These are phyloP conservation scores for Candida insectalens DNA, from an alignment of 805 yeast species.

Conservation along the genomic window DNA sequence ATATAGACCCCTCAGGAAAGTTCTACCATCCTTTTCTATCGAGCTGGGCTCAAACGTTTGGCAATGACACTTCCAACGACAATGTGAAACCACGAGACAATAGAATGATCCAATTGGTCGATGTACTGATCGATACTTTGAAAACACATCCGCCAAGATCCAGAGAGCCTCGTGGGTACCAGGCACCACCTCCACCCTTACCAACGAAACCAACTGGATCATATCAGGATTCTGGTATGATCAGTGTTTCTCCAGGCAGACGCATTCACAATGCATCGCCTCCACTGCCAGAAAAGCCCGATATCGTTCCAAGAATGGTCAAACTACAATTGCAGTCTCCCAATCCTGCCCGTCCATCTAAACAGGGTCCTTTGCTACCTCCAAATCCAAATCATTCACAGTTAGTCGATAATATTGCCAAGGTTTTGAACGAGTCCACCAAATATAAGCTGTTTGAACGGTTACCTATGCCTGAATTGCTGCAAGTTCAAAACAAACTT, in stretches of 20 bases:
- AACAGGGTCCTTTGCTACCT: constrained; percentile 18
- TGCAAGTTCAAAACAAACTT: constrained; percentile 11
- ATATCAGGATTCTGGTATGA: too few relatives aligned
- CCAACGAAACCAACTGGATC: too few relatives aligned
- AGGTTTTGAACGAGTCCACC: constrained; percentile 4
- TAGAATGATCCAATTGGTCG: constrained; percentile 17
- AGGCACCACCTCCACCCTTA: constrained; percentile 2
- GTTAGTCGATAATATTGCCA: constrained; percentile 6
- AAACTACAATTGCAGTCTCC: too few relatives aligned
- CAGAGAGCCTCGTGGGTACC: constrained; percentile 1
- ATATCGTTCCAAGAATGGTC: too few relatives aligned
- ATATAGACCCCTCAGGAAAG: constrained; percentile 62
- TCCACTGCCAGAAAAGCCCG: too few relatives aligned
- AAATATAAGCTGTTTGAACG: constrained; percentile 4
- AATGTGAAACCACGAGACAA: constrained; percentile 16
- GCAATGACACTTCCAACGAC: constrained; percentile 15
- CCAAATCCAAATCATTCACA: constrained; percentile 18
- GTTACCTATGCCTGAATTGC: constrained; percentile 2
- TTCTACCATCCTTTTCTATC: constrained; percentile 61
- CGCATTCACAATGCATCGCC: too few relatives aligned
- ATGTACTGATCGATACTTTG: constrained; percentile 11
- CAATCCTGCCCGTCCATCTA: neutral
- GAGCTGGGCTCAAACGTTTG: constrained; percentile 34
- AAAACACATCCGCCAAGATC: constrained; percentile 9
- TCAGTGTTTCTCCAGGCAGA: too few relatives aligned